Conservation (phyloP, 1,139 yeast species). For the Yamadazyma diospyri region DNA sequence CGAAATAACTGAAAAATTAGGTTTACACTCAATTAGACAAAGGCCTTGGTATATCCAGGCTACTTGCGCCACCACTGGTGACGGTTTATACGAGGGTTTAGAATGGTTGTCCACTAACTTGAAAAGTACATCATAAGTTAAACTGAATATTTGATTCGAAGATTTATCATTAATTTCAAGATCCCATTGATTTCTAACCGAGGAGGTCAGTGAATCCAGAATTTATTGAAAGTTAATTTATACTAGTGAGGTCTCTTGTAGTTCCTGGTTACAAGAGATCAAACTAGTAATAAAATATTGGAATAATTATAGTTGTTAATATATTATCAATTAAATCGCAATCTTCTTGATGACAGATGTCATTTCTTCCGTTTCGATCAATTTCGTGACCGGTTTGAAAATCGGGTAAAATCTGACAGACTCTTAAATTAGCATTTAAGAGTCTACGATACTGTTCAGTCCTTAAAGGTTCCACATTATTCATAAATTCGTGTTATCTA, state of each 20-base stretch:
- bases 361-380: conserved; percentile 1
- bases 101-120: conserved; percentile 42
- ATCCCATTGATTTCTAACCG: too few relatives aligned
- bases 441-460: too few relatives aligned
- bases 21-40: conserved; percentile 40
- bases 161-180: too few relatives aligned
- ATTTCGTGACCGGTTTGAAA: conserved; percentile 1
- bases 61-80: conserved; percentile 43
- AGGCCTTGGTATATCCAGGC: conserved; percentile 45
- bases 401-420: too few relatives aligned
- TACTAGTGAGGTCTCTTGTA: too few relatives aligned
- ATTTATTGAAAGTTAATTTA: too few relatives aligned
- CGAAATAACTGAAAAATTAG: conserved; percentile 42
- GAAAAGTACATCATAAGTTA: conserved; percentile 19
- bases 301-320: conserved; percentile 3
- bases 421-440: too few relatives aligned
- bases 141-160: not conserved
- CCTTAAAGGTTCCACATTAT: too few relatives aligned
- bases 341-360: not conserved
- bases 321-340: conserved; percentile 2
- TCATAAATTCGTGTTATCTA: too few relatives aligned
- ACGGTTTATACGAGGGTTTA: conserved; percentile 42
- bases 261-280: too few relatives aligned
- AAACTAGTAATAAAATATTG: conserved; percentile 1
- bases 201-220: too few relatives aligned